Percentiles rank a stretch among this genome's conserved stretches.
These are phyloP conservation scores for Aspergillus pseudoviridinutans DNA, from an alignment of 2,329 filamentous ascomycete genomes.

Conservation along the genomic window DNA sequence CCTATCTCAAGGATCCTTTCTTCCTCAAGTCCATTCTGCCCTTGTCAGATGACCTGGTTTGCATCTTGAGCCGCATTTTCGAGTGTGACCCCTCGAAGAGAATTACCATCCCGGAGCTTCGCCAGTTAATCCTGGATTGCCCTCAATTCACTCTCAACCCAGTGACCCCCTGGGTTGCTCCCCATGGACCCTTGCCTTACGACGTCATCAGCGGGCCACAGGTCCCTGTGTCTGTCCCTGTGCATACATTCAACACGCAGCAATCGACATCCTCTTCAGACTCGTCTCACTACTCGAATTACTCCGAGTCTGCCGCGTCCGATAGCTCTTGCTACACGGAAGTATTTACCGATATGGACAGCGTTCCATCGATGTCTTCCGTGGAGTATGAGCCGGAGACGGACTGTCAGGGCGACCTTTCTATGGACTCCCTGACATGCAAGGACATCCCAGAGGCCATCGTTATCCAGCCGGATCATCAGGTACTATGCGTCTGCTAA, in stretches of 20 bases:
- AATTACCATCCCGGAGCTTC: slow-evolving; percentile 76
- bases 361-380: slow-evolving; percentile 32
- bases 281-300: slow-evolving; percentile 34
- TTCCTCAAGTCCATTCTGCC: slow-evolving; percentile 93
- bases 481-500: slow-evolving; percentile 27
- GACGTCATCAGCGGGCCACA: slow-evolving; percentile 33
- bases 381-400: slow-evolving; percentile 29
- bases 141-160: slow-evolving; percentile 59
- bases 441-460: slow-evolving; percentile 28
- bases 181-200: slow-evolving; percentile 31
- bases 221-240: slow-evolving; percentile 33
- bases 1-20: slow-evolving; percentile 76
- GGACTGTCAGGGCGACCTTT: slow-evolving; percentile 28
- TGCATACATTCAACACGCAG: slow-evolving; percentile 32
- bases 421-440: slow-evolving; percentile 24
- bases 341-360: slow-evolving; percentile 34
- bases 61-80: slow-evolving; percentile 83
- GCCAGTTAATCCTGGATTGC: slow-evolving; percentile 71
- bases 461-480: slow-evolving; percentile 21
- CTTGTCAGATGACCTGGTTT: slow-evolving; percentile 81
- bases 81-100: slow-evolving; percentile 77
- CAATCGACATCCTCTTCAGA: slow-evolving; percentile 35
- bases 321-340: slow-evolving; percentile 38
- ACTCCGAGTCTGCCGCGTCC: slow-evolving; percentile 38
- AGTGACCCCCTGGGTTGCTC: slow-evolving; percentile 39